Evolutionary conservation across 768 basidiomycete genomes (phyloP).

Genomic region (Lentinula aciculospora): DNA sequence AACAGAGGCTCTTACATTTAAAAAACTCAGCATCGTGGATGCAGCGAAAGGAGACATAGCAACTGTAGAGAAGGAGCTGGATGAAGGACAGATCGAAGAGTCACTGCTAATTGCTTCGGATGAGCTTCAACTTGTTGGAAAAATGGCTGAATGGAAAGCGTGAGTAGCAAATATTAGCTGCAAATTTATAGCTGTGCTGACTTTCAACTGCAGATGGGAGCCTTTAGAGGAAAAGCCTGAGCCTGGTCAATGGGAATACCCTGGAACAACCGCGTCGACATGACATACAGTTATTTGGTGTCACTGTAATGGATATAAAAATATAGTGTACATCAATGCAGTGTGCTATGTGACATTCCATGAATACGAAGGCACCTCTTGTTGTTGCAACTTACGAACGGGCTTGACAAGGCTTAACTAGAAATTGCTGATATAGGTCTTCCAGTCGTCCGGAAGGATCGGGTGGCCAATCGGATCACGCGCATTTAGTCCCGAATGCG

Average conservation of each 20-base stretch:
- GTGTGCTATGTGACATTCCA: not conserved
- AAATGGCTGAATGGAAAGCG: conserved; percentile 97
- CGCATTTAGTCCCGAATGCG: not conserved
- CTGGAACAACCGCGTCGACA: conserved; percentile 45
- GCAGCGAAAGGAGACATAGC: conserved; percentile 60
- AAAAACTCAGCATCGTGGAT: conserved; percentile 71
- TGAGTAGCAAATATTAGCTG: conserved; percentile 39
- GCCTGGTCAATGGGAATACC: conserved; percentile 85
- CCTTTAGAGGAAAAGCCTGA: conserved; percentile 76
- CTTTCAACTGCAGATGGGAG: conserved; percentile 65
- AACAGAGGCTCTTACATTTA: conserved; percentile 77
- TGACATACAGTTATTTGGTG: conserved; percentile 17
- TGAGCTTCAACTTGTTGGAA: conserved; percentile 69
- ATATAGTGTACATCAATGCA: not conserved
- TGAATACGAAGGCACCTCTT: not conserved
- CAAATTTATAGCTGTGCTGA: conserved; percentile 8
- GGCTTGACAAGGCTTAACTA: not conserved
- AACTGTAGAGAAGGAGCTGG: conserved; percentile 66
- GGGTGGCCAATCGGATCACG: not conserved
- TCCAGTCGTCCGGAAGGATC: not conserved
- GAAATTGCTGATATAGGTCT: not conserved
- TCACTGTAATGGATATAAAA: not conserved
- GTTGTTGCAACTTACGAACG: not conserved
- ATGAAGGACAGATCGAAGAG: conserved; percentile 87
- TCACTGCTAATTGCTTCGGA: conserved; percentile 76